A percentile compares a stretch with the other conserved stretches of the same genome.
phyloP scores from a whole-genome alignment of 2,329 filamentous ascomycete species.

The Colletotrichum gigasporum region DNA sequence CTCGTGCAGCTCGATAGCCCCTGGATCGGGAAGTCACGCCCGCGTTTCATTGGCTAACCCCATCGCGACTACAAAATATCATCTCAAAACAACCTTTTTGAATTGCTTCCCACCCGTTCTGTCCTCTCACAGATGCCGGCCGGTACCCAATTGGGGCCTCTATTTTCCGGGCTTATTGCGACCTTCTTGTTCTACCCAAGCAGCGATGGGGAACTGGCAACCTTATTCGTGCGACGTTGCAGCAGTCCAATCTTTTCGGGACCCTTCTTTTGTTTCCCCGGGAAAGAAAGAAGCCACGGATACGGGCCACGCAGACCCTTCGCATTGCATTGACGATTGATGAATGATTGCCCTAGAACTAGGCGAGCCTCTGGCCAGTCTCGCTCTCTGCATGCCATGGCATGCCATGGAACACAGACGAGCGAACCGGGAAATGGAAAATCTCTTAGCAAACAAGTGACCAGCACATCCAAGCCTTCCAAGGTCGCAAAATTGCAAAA shows the following conservation, averaged over 20 bases:
- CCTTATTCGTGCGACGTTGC: conserved; percentile 23
- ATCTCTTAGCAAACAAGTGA: conserved; percentile 17
- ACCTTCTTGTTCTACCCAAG: conserved; percentile 4
- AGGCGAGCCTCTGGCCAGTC: neutral
- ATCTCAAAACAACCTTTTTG: conserved; percentile 1
- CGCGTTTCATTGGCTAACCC: conserved; percentile 22
- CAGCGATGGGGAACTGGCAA: conserved; percentile 15
- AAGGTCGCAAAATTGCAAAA: conserved; percentile 24
- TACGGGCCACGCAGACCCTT: no score
- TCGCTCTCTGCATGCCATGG: neutral
- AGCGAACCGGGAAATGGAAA: neutral
- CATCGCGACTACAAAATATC: conserved; percentile 8
- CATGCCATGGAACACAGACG: neutral
- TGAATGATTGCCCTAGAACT: no score
- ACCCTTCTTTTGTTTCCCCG: conserved; percentile 23
- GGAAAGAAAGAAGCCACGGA: neutral
- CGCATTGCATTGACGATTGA: no score
- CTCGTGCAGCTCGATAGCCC: conserved; percentile 15
- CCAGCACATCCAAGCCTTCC: neutral
- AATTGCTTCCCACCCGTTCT: conserved; percentile 11
- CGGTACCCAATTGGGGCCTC: neutral
- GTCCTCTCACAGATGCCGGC: neutral
- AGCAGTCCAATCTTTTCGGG: conserved; percentile 13
- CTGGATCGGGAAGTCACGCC: conserved; percentile 29
- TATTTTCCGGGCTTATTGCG: neutral